phyloP scores from a whole-genome alignment of 805 yeast species.

The Barnettozyma populi region DNA sequence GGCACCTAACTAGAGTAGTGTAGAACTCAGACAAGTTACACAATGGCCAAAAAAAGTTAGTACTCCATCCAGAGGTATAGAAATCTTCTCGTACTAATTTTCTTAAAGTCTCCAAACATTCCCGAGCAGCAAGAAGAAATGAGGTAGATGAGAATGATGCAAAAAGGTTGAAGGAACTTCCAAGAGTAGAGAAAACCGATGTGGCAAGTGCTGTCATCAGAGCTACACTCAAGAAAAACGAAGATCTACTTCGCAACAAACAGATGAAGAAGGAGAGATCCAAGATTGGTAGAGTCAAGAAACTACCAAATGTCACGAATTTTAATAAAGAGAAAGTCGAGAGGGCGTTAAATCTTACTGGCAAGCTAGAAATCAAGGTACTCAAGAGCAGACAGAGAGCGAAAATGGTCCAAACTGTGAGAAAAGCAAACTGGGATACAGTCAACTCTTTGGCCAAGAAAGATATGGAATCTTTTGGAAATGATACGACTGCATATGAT shows the following conservation, averaged over 20 bases:
- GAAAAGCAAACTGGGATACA: conserved; percentile 71
- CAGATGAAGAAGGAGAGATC: conserved; percentile 34
- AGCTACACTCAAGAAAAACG: conserved; percentile 60
- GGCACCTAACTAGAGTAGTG: no score
- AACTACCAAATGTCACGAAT: conserved; percentile 27
- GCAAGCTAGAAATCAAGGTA: conserved; percentile 55
- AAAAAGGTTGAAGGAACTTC: conserved; percentile 44
- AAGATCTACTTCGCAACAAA: conserved; percentile 51
- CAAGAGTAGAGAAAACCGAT: conserved; percentile 57
- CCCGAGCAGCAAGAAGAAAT: conserved; percentile 76
- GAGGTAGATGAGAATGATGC: conserved; percentile 42
- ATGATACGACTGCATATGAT: conserved; percentile 7
- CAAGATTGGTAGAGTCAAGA: conserved; percentile 26
- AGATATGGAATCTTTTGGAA: conserved; percentile 14
- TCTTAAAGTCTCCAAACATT: conserved; percentile 49
- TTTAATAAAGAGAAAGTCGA: conserved; percentile 37
- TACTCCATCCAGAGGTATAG: not conserved
- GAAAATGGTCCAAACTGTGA: conserved; percentile 50
- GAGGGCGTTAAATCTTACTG: conserved; percentile 46
- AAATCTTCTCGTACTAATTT: not conserved
- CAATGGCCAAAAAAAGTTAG: conserved; percentile 26
- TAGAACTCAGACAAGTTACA: not conserved
- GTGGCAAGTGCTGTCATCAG: conserved; percentile 60
- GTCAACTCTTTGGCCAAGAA: conserved; percentile 46
- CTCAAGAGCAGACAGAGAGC: conserved; percentile 61